These are phyloP conservation scores for Neophaeococcomyces aloes DNA, from an alignment of 2,329 filamentous ascomycete species.

Conservation along the genomic window DNA sequence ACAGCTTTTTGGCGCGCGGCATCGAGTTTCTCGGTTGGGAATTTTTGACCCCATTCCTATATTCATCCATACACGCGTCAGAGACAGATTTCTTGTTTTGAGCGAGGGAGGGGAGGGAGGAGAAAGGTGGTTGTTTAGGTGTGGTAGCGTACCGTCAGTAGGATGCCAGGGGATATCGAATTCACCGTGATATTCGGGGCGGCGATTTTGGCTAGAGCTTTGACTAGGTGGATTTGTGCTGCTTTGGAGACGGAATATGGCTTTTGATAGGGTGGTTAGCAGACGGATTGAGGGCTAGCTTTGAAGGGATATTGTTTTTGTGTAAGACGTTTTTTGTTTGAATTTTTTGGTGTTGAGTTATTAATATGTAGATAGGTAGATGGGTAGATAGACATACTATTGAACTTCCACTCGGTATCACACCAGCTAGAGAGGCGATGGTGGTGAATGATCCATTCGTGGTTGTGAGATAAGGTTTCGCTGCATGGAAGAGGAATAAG, in stretches of 20 bases:
- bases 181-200: constrained; percentile 54
- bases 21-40: constrained; percentile 5
- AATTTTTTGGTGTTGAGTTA: no score
- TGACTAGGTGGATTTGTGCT: constrained; percentile 59
- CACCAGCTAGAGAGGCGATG: constrained; percentile 53
- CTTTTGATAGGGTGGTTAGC: not conserved
- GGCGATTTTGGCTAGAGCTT: constrained; percentile 50
- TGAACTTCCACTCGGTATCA: constrained; percentile 52
- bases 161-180: constrained; percentile 51
- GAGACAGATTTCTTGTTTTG: no score
- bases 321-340: no score
- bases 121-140: no score
- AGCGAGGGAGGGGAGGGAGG: not conserved
- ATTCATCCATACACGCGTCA: not conserved
- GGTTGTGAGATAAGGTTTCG: constrained; percentile 42
- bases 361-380: not conserved
- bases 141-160: constrained; percentile 46
- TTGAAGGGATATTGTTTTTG: no score
- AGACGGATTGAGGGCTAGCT: no score
- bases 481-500: constrained; percentile 48
- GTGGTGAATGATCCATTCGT: constrained; percentile 47
- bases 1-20: not conserved
- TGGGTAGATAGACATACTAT: constrained; percentile 23
- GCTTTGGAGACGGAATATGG: constrained; percentile 69
- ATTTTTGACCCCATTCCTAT: constrained; percentile 42